Percentiles rank a stretch among this genome's conserved stretches.
These are phyloP conservation scores for Lactifluus echinatus DNA, from an alignment of 768 basidiomycete species.

Conservation along the genomic window DNA sequence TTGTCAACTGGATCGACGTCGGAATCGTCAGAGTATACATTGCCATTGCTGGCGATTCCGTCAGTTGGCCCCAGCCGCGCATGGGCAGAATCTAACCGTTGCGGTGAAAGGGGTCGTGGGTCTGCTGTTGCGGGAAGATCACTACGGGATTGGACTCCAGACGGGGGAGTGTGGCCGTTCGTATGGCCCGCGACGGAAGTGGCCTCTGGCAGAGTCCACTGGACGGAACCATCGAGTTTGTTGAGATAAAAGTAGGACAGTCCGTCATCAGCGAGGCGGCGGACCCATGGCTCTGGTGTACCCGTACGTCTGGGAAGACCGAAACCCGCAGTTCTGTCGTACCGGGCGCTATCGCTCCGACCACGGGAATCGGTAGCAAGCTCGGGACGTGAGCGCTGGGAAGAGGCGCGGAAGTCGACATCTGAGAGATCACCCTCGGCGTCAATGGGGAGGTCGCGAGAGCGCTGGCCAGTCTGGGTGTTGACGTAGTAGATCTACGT, in stretches of 20 bases:
- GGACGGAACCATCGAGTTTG: constrained; percentile 53
- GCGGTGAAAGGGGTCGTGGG: constrained; percentile 15
- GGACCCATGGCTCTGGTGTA: constrained; percentile 77
- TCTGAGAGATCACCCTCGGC: constrained; percentile 56
- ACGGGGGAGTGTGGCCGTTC: constrained; percentile 7
- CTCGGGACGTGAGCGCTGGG: constrained; percentile 47
- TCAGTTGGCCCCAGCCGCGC: constrained; percentile 26
- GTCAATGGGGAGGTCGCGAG: constrained; percentile 77
- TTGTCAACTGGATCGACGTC: constrained; percentile 49
- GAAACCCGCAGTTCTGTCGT: constrained; percentile 39
- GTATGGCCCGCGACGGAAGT: constrained; percentile 4
- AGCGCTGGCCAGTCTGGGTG: constrained; percentile 73
- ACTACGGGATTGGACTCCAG: not conserved
- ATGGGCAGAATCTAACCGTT: constrained; percentile 31
- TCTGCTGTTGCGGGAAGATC: not conserved
- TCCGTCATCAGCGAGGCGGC: constrained; percentile 74
- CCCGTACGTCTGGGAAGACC: constrained; percentile 49
- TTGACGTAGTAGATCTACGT: constrained; percentile 90
- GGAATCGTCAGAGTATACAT: constrained; percentile 75
- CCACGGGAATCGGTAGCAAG: constrained; percentile 36
- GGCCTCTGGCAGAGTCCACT: constrained; percentile 59
- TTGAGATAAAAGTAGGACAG: constrained; percentile 75
- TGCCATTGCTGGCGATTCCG: constrained; percentile 37
- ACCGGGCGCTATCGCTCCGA: constrained; percentile 12
- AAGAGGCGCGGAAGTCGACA: constrained; percentile 49